Percentiles rank a stretch among this genome's conserved stretches.
phyloP scores from a whole-genome alignment of 306 rosid genomes.

The Citrullus colocynthis region DNA sequence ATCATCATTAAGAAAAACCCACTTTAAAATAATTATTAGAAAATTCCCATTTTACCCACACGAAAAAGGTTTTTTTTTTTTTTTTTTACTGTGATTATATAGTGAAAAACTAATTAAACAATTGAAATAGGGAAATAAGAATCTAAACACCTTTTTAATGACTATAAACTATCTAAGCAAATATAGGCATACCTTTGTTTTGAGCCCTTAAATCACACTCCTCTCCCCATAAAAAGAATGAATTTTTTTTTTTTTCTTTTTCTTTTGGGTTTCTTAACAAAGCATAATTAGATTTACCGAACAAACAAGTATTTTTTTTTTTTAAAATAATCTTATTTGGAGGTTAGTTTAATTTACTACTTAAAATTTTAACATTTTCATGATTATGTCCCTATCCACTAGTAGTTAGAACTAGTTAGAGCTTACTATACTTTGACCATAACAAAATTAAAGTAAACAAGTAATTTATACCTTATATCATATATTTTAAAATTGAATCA shows the following conservation, averaged over 20 bases:
- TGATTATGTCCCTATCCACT: not conserved
- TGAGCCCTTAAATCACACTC: conserved; percentile 17
- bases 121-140: not conserved
- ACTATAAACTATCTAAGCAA: not conserved
- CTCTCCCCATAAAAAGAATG: not conserved
- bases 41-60: too few species aligned
- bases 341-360: not conserved
- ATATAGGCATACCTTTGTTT: not conserved
- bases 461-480: too few species aligned
- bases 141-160: not conserved
- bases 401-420: too few species aligned
- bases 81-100: not conserved
- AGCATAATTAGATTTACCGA: not conserved
- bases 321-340: not conserved
- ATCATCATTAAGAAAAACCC: too few species aligned
- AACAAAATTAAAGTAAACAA: too few species aligned
- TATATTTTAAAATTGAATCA: too few species aligned
- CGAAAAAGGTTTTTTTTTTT: too few species aligned
- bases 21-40: too few species aligned
- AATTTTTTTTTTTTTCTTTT: not conserved
- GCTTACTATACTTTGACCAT: not conserved
- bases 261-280: not conserved
- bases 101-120: not conserved
- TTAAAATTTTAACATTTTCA: not conserved
- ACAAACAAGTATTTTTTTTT: not conserved